A percentile compares a stretch with the other conserved stretches of the same genome.
These are phyloP conservation scores for Scedosporium apiospermum DNA, from an alignment of 2,329 filamentous ascomycete species.

Conservation along the genomic window DNA sequence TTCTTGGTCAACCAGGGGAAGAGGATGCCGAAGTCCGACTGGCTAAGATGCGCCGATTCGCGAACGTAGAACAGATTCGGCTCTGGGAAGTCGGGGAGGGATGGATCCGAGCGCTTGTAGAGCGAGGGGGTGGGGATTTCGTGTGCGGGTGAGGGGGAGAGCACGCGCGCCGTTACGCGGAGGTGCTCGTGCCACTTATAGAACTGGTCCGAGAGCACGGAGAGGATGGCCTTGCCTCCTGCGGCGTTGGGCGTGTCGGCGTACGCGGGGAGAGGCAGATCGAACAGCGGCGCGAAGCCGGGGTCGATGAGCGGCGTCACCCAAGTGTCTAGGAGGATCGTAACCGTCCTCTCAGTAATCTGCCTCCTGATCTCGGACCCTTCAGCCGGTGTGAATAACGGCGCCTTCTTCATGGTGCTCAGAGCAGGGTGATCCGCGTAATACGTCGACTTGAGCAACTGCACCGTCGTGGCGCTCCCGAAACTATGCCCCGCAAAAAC, in stretches of 20 bases:
- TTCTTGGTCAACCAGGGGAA: conserved; percentile 62
- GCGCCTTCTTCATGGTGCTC: conserved; percentile 32
- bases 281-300: conserved; percentile 52
- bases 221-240: conserved; percentile 52
- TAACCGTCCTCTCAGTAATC: conserved; percentile 56
- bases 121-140: conserved; percentile 28
- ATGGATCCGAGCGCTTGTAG: conserved; percentile 32
- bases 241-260: conserved; percentile 36
- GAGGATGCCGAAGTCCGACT: conserved; percentile 74
- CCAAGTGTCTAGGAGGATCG: conserved; percentile 74
- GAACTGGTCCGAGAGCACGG: conserved; percentile 68
- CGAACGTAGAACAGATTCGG: conserved; percentile 68
- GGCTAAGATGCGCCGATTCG: conserved; percentile 68
- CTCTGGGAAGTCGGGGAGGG: conserved; percentile 24
- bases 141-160: conserved; percentile 47
- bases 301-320: conserved; percentile 60
- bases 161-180: conserved; percentile 53
- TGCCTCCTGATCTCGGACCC: conserved; percentile 51
- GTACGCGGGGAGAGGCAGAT: conserved; percentile 67
- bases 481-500: conserved; percentile 76
- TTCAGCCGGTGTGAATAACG: conserved; percentile 50
- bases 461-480: conserved; percentile 63
- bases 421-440: conserved; percentile 45
- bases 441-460: conserved; percentile 72
- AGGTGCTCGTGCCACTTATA: conserved; percentile 70